Evolutionary conservation across 1,284 basidiomycete species (phyloP).

Genomic region (Ceratobasidium sp.): DNA sequence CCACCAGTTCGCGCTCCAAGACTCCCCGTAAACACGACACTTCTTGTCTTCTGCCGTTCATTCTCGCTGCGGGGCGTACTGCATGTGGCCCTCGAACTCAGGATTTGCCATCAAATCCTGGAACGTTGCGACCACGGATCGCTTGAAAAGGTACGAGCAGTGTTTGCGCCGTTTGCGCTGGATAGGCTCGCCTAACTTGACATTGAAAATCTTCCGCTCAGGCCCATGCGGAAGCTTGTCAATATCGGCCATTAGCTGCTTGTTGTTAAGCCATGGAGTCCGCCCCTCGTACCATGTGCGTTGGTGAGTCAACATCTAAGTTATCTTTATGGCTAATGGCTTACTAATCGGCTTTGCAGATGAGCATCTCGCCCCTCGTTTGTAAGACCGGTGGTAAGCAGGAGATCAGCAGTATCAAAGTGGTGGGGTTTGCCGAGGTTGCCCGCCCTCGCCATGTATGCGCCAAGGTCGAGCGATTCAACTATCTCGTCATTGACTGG

Average conservation of each 20-base stretch:
- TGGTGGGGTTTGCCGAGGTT: background rate
- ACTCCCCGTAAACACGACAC: constrained; percentile 15
- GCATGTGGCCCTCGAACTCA: constrained; percentile 30
- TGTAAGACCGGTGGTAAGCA: constrained; percentile 21
- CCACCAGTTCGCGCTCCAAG: constrained; percentile 40
- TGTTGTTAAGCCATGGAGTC: constrained; percentile 19
- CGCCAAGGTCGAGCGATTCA: background rate
- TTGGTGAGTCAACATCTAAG: background rate
- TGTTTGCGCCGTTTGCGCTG: background rate
- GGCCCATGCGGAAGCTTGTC: constrained; percentile 27
- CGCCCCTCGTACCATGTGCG: background rate
- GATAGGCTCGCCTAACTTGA: background rate
- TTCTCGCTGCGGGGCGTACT: constrained; percentile 29
- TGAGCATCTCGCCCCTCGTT: background rate
- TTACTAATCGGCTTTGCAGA: constrained; percentile 23
- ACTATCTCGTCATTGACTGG: background rate
- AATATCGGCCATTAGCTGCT: constrained; percentile 7
- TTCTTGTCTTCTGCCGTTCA: constrained; percentile 14
- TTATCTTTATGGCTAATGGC: background rate
- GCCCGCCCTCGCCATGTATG: constrained; percentile 16
- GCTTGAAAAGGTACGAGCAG: constrained; percentile 7
- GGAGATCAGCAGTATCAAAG: constrained; percentile 16
- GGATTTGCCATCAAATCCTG: constrained; percentile 41
- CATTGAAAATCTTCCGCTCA: background rate
- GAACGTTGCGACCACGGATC: background rate